Percentiles rank a stretch among this genome's conserved stretches.
Evolutionary conservation across 1,284 basidiomycete species (phyloP).

Genomic region (Ceratobasidium sp.): DNA sequence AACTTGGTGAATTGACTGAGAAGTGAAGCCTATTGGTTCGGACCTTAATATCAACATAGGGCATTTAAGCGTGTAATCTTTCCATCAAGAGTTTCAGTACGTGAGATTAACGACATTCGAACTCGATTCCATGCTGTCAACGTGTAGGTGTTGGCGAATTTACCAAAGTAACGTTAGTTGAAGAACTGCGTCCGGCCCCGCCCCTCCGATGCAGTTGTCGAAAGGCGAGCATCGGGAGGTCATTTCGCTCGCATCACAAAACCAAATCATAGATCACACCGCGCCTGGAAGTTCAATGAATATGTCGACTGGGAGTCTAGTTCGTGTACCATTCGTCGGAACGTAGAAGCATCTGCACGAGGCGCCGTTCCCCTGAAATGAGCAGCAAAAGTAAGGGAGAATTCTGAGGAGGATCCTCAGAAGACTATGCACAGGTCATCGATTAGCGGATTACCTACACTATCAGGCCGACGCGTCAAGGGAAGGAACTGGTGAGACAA

Average conservation of each 20-base stretch:
- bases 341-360: constrained; percentile 40
- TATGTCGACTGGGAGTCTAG: constrained; percentile 6
- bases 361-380: constrained; percentile 41
- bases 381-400: constrained; percentile 33
- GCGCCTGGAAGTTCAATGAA: constrained; percentile 3
- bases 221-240: constrained; percentile 1
- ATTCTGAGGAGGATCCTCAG: constrained; percentile 44
- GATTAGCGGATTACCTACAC: constrained; percentile 43
- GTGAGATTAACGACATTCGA: constrained; percentile 7
- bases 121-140: constrained; percentile 12
- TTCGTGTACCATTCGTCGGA: constrained; percentile 25
- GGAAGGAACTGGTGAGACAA: constrained; percentile 33
- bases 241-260: constrained; percentile 18
- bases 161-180: constrained; percentile 23
- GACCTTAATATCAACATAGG: constrained; percentile 10
- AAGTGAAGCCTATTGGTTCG: constrained; percentile 19
- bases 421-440: constrained; percentile 44
- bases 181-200: constrained; percentile 8
- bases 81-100: constrained; percentile 29
- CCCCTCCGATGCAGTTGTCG: background rate
- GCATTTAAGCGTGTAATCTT: constrained; percentile 29
- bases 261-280: constrained; percentile 26
- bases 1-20: background rate
- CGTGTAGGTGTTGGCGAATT: constrained; percentile 4
- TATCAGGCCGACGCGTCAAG: constrained; percentile 43